phyloP scores from a whole-genome alignment of 148 eudicot species.

The Suaeda aralocaspica region DNA sequence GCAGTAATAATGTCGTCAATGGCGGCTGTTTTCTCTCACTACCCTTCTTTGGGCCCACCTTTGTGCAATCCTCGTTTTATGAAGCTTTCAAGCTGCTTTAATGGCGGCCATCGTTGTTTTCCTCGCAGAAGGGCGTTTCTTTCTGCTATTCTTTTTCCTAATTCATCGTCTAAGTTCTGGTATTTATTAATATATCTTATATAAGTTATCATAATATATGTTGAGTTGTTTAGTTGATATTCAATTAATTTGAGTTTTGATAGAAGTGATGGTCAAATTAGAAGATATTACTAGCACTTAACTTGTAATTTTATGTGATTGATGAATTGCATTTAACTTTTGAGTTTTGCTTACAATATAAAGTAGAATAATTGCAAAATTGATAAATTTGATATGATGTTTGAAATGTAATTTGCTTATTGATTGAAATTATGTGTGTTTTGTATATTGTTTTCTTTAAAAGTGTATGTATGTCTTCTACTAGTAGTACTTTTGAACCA shows the following conservation, averaged over 20 bases:
- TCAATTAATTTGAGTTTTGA: neutral
- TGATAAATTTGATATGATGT: no score
- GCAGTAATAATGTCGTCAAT: slow-evolving; percentile 17
- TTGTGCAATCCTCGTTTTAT: neutral
- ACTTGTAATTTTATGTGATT: neutral
- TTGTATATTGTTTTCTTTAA: no score
- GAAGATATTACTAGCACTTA: neutral
- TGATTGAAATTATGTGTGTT: no score
- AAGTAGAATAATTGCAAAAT: no score
- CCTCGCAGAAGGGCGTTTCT: slow-evolving; percentile 6
- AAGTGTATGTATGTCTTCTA: no score
- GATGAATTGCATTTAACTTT: no score
- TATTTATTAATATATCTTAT: neutral
- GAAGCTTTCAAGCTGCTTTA: slow-evolving; percentile 10
- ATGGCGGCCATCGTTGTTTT: neutral
- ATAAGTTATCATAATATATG: neutral
- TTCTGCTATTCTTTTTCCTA: slow-evolving; percentile 12
- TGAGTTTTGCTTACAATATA: no score
- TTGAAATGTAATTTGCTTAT: no score
- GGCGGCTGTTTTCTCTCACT: slow-evolving; percentile 17
- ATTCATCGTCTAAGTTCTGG: slow-evolving; percentile 3
- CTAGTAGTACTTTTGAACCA: neutral
- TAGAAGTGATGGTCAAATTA: neutral
- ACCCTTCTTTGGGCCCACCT: neutral
- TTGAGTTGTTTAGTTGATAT: neutral